A percentile compares a stretch with the other conserved stretches of the same genome.
phyloP scores from a whole-genome alignment of 192 early-diverging fungal species.

The Coemansia reversa region DNA sequence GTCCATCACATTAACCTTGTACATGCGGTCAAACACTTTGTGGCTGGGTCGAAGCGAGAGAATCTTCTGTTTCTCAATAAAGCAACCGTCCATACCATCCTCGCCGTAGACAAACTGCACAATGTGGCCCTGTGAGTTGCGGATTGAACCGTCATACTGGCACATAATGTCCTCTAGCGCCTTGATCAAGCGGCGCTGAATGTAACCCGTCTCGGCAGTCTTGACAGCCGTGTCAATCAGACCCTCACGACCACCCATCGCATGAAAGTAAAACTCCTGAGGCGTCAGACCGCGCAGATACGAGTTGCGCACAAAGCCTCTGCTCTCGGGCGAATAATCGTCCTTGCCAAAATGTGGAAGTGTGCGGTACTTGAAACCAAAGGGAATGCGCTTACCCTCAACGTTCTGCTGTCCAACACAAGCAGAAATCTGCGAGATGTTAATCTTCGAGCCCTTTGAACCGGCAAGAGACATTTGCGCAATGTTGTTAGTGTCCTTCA shows the following conservation, averaged over 20 bases:
- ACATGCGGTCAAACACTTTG: constrained; percentile 73
- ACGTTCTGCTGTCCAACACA: constrained; percentile 99
- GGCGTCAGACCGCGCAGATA: constrained; percentile 84
- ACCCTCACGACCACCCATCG: constrained; percentile 99
- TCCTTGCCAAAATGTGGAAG: constrained; percentile 98
- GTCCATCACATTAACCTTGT: constrained; percentile 77
- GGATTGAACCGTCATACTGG: constrained; percentile 95
- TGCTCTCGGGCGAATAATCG: constrained; percentile 87
- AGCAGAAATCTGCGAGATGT: constrained; percentile 97
- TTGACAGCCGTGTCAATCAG: constrained; percentile 99
- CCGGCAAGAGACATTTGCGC: constrained; percentile 96
- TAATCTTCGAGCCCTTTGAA: constrained; percentile 94
- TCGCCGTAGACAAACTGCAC: constrained; percentile 98
- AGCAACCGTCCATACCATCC: constrained; percentile 95
- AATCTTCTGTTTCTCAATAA: constrained; percentile 81
- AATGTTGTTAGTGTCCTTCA: constrained; percentile 93
- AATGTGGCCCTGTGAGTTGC: constrained; percentile 90
- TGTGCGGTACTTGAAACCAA: constrained; percentile 91
- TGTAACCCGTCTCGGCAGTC: constrained; percentile 99
- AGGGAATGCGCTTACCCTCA: constrained; percentile 98
- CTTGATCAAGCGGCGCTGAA: constrained; percentile 98
- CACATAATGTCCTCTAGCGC: constrained; percentile 97
- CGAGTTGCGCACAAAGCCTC: constrained; percentile 57
- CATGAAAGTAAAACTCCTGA: constrained; percentile 99
- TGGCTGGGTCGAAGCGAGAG: constrained; percentile 69